These are phyloP conservation scores for Sisymbrium altissimum DNA, from an alignment of 345 rosid species.

Conservation along the genomic window DNA sequence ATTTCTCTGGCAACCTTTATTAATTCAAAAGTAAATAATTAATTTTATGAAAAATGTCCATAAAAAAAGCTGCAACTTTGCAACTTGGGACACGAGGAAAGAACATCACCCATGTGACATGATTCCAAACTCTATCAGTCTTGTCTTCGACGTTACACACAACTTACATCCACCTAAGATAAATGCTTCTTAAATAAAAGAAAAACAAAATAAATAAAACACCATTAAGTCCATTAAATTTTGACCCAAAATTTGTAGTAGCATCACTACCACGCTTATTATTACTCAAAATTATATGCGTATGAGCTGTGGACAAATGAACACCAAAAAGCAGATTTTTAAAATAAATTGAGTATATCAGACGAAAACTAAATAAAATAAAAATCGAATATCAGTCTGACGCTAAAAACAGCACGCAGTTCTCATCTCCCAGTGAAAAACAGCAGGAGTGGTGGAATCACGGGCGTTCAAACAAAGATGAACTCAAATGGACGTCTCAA, in stretches of 20 bases:
- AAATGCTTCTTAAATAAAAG: neutral
- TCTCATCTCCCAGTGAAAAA: neutral
- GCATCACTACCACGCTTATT: neutral
- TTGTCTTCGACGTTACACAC: slow-evolving; percentile 34
- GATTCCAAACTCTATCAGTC: slow-evolving; percentile 29
- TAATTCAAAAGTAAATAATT: neutral
- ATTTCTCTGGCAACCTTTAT: neutral
- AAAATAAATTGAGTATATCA: no score
- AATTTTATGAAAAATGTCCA: slow-evolving; percentile 12
- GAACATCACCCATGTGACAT: slow-evolving; percentile 33
- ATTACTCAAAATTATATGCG: neutral
- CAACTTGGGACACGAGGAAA: slow-evolving; percentile 34
- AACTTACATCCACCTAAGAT: slow-evolving; percentile 22
- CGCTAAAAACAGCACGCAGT: slow-evolving; percentile 20
- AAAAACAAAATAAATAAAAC: neutral
- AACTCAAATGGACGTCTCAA: neutral
- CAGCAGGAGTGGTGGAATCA: no score
- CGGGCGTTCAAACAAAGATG: no score
- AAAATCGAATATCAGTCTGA: no score
- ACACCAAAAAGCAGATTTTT: neutral
- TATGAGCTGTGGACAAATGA: neutral
- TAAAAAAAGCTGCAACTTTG: slow-evolving; percentile 26
- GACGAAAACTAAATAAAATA: no score
- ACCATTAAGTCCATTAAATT: neutral
- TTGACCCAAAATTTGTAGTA: neutral